Percentiles rank a stretch among this genome's conserved stretches.
Conservation (phyloP, 441 rosid genomes). For the Syzygium syzygioides region DNA sequence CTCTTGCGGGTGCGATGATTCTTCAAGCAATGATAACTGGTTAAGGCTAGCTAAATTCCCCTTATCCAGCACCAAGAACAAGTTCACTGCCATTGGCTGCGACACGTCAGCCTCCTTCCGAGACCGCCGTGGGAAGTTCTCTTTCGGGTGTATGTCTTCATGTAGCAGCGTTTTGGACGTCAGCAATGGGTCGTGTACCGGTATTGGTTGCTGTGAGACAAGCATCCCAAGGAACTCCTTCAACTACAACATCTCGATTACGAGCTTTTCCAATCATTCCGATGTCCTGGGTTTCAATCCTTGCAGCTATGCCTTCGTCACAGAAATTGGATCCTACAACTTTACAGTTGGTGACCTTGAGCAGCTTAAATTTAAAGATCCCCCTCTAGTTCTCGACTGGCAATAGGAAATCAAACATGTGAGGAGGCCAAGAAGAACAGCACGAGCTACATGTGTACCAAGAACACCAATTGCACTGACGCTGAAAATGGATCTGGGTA, state of each 20-base stretch:
- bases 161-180: not conserved
- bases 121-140: not conserved
- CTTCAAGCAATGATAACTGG: not conserved
- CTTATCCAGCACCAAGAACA: not conserved
- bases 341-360: not conserved
- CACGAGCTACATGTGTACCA: not conserved
- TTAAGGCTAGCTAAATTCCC: not conserved
- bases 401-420: not conserved
- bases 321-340: not conserved
- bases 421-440: not conserved
- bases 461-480: not conserved
- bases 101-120: conserved; percentile 13
- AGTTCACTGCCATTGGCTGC: conserved; percentile 30
- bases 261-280: not conserved
- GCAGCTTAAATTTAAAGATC: too few species aligned
- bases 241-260: not conserved
- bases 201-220: not conserved
- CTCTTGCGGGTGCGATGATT: accelerated
- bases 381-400: not conserved
- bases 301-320: not conserved
- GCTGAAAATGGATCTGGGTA: not conserved
- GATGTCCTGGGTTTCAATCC: not conserved
- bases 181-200: not conserved
- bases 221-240: not conserved
- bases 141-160: not conserved